These are phyloP conservation scores for Fusarium bactridioides DNA, from an alignment of 2,329 filamentous ascomycete genomes.

Conservation along the genomic window DNA sequence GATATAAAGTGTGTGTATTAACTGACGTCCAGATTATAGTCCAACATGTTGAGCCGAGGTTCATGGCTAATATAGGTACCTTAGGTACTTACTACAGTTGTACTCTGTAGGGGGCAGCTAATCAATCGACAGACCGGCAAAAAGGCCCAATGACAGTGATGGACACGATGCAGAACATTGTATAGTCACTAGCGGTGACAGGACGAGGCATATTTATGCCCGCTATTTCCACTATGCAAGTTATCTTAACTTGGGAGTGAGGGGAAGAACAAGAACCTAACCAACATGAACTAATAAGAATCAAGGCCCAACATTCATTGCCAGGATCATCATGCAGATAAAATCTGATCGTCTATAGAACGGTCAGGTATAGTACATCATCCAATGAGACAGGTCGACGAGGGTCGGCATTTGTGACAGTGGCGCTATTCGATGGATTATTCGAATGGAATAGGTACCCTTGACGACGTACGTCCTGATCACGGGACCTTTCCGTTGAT, in stretches of 20 bases:
- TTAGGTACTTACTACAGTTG: background rate
- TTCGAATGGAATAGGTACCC: background rate
- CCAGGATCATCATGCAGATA: background rate
- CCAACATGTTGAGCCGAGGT: conserved; percentile 2
- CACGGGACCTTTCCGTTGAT: background rate
- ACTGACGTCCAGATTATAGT: background rate
- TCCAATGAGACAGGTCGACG: background rate
- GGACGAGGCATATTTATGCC: background rate
- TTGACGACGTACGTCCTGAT: background rate
- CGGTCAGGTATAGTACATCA: background rate
- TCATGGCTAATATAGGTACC: background rate
- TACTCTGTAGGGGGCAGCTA: background rate
- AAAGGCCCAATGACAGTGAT: background rate
- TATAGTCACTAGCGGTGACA: background rate
- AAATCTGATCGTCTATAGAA: background rate
- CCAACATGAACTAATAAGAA: background rate
- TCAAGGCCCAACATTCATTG: background rate
- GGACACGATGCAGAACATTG: background rate
- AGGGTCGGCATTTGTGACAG: background rate
- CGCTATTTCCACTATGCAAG: background rate
- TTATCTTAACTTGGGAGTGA: background rate
- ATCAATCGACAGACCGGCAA: background rate
- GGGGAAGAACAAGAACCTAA: background rate
- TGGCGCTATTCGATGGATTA: background rate
- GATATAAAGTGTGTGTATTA: background rate